Percentiles rank a stretch among this genome's conserved stretches.
Evolutionary conservation across 495 filamentous ascomycete genomes (phyloP).

Genomic region (Aspergillus avenaceus): DNA sequence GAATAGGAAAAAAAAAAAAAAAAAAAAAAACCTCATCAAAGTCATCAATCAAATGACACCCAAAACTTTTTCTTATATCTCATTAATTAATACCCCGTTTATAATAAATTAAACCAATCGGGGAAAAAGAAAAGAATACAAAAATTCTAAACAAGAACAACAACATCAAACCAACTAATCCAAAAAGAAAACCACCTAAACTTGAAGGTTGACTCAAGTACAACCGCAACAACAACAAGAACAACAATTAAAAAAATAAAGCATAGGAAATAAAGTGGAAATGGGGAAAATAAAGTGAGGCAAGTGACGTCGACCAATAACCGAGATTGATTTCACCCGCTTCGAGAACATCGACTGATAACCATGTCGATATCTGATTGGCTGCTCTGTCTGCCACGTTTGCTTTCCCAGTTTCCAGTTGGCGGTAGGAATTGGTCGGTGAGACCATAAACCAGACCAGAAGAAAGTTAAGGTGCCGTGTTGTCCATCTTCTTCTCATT

Average conservation of each 20-base stretch:
- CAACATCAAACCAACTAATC: too few relatives aligned
- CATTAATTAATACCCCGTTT: too few relatives aligned
- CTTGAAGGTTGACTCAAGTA: too few relatives aligned
- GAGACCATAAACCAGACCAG: neutral
- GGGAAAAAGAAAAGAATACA: too few relatives aligned
- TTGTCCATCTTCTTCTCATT: neutral
- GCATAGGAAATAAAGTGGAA: too few relatives aligned
- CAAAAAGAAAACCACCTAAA: too few relatives aligned
- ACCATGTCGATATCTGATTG: slow-evolving; percentile 10
- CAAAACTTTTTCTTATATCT: too few relatives aligned
- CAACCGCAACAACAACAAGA: neutral
- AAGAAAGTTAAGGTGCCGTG: neutral
- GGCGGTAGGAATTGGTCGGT: neutral
- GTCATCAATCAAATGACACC: neutral
- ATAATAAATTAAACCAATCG: too few relatives aligned
- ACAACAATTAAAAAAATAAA: neutral
- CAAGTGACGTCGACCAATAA: slow-evolving; percentile 10
- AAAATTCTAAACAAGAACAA: too few relatives aligned
- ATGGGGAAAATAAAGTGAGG: too few relatives aligned
- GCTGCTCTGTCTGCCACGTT: slow-evolving; percentile 14
- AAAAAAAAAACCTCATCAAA: neutral
- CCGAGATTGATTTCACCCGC: neutral
- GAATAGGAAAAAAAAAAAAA: neutral
- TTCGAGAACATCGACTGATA: slow-evolving; percentile 13
- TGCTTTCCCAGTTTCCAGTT: neutral